Percentiles rank a stretch among this genome's conserved stretches.
phyloP scores from a whole-genome alignment of 805 yeast genomes.

The Metschnikowia hibisci region DNA sequence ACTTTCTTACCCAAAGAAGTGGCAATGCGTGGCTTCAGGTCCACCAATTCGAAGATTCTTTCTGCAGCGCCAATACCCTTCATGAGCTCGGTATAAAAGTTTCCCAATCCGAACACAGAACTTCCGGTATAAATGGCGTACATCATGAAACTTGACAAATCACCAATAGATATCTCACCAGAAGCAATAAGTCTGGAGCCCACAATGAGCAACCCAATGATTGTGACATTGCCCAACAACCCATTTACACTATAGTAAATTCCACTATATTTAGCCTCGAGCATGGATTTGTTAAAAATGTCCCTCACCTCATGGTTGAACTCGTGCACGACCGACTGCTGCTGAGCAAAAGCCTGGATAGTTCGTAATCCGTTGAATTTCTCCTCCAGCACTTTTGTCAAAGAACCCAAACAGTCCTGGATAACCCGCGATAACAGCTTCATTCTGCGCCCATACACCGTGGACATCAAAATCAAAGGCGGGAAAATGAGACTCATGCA shows the following conservation, averaged over 20 bases:
- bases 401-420: slow-evolving; percentile 78
- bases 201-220: slow-evolving; percentile 69
- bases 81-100: slow-evolving; percentile 91
- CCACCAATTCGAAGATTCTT: slow-evolving; percentile 81
- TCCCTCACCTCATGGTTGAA: slow-evolving; percentile 68
- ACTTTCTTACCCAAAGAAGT: slow-evolving; percentile 58
- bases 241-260: slow-evolving; percentile 75
- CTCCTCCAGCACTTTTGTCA: slow-evolving; percentile 90
- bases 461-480: slow-evolving; percentile 73
- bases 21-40: slow-evolving; percentile 67
- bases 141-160: slow-evolving; percentile 88
- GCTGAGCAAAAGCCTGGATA: slow-evolving; percentile 89
- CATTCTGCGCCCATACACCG: slow-evolving; percentile 77
- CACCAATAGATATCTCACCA: slow-evolving; percentile 82
- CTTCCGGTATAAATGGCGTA: slow-evolving; percentile 91
- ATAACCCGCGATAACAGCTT: slow-evolving; percentile 69
- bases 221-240: slow-evolving; percentile 75
- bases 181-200: slow-evolving; percentile 79
- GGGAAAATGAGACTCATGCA: slow-evolving; percentile 81
- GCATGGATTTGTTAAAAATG: slow-evolving; percentile 63
- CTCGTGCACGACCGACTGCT: slow-evolving; percentile 66
- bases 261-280: slow-evolving; percentile 78
- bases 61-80: slow-evolving; percentile 97
- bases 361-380: slow-evolving; percentile 81
- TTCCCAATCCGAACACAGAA: slow-evolving; percentile 87